Percentiles rank a stretch among this genome's conserved stretches.
phyloP scores from a whole-genome alignment of 495 filamentous ascomycete genomes.

The Tuber aestivum region DNA sequence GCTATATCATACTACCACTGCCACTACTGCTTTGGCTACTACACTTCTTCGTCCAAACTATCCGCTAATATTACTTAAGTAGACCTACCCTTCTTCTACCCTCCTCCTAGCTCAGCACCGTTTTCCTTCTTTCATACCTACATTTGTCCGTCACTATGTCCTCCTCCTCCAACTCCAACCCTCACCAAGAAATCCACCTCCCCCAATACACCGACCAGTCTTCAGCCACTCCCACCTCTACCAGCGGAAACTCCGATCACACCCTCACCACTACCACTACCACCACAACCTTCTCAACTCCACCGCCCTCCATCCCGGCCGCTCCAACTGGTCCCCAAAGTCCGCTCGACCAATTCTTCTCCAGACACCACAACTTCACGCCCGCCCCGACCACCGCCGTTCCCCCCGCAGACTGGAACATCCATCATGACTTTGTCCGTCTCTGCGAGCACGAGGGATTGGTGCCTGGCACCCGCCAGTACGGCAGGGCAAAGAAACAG shows the following conservation, averaged over 20 bases:
- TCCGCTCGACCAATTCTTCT: background rate
- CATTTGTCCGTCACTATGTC: background rate
- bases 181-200: background rate
- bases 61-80: background rate
- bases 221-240: background rate
- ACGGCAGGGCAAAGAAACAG: background rate
- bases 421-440: conserved; percentile 11
- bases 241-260: background rate
- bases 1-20: background rate
- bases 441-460: conserved; percentile 11
- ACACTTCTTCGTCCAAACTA: background rate
- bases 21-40: background rate
- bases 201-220: background rate
- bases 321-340: background rate
- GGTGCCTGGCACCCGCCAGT: background rate
- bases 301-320: background rate
- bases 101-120: background rate
- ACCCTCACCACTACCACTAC: background rate
- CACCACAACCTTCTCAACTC: too few species aligned
- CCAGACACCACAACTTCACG: background rate
- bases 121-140: background rate
- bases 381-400: background rate
- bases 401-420: background rate
- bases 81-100: background rate
- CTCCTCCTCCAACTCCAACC: background rate